Percentiles rank a stretch among this genome's conserved stretches.
Evolutionary conservation across 129 eudicot genomes (phyloP).

Genomic region (Scalesia atractyloides): DNA sequence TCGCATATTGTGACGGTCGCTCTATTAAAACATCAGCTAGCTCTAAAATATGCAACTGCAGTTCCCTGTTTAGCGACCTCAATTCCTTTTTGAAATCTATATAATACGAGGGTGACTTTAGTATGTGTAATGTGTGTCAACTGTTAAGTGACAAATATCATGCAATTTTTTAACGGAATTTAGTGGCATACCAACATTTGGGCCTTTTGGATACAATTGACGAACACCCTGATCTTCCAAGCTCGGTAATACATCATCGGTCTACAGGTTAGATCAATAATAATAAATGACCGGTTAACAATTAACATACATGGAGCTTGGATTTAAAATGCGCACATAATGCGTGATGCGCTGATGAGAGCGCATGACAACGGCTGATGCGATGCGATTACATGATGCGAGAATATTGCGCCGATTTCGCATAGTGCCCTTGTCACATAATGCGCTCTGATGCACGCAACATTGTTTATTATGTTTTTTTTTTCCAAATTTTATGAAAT

Average conservation of each 20-base stretch:
- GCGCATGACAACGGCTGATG: no score
- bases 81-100: constrained; percentile 91
- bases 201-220: constrained; percentile 81
- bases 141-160: neutral
- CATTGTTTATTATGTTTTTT: no score
- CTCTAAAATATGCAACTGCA: constrained; percentile 83
- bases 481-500: no score
- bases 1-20: constrained; percentile 87
- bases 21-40: constrained; percentile 85
- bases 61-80: constrained; percentile 84
- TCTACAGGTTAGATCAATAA: constrained; percentile 44
- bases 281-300: constrained; percentile 7
- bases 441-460: no score
- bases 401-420: no score
- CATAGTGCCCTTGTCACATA: no score
- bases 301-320: constrained; percentile 7
- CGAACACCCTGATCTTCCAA: constrained; percentile 95
- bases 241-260: constrained; percentile 85
- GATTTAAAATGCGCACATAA: no score
- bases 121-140: neutral
- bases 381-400: no score
- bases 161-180: neutral
- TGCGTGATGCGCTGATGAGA: no score
- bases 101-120: constrained; percentile 8
- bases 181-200: constrained; percentile 61